phyloP scores from a whole-genome alignment of 73 alveolate species.

The Paraurostyla sp. region DNA sequence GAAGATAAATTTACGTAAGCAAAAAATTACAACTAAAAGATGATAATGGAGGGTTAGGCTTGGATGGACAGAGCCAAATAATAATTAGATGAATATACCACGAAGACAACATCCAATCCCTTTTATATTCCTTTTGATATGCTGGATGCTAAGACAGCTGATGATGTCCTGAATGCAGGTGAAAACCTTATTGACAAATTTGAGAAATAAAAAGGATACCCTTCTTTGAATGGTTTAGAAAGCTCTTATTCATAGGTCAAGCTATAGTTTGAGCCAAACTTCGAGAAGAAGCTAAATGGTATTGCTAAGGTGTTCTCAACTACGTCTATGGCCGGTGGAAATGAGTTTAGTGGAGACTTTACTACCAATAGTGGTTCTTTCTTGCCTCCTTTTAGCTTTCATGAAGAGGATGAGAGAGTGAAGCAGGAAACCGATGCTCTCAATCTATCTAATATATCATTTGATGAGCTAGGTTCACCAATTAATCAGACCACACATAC shows the following conservation, averaged over 20 bases:
- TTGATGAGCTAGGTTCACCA: constrained; percentile 42
- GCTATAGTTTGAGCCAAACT: constrained; percentile 7
- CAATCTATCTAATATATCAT: constrained; percentile 28
- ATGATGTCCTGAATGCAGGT: neutral
- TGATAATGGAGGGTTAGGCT: neutral
- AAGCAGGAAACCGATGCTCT: neutral
- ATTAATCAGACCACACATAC: neutral
- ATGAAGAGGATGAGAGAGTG: constrained; percentile 26
- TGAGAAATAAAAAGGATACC: constrained; percentile 39
- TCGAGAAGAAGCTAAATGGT: neutral
- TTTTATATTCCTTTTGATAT: neutral
- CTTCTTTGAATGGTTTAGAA: constrained; percentile 19
- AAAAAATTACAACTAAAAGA: neutral
- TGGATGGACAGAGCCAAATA: constrained; percentile 49
- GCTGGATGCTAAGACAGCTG: neutral
- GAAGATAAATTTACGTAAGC: constrained; percentile 16
- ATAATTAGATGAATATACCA: constrained; percentile 28
- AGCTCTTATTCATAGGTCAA: neutral
- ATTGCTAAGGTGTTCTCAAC: neutral
- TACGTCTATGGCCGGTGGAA: neutral
- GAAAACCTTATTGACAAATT: neutral
- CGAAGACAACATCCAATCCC: neutral
- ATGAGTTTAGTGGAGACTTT: constrained; percentile 26
- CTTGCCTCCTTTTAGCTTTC: constrained; percentile 16
- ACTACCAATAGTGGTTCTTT: constrained; percentile 7